Evolutionary conservation across 179 eudicot species (phyloP), one percentile per base, ranked within the genome.

Genomic region (Beta lomatogona): DNA sequence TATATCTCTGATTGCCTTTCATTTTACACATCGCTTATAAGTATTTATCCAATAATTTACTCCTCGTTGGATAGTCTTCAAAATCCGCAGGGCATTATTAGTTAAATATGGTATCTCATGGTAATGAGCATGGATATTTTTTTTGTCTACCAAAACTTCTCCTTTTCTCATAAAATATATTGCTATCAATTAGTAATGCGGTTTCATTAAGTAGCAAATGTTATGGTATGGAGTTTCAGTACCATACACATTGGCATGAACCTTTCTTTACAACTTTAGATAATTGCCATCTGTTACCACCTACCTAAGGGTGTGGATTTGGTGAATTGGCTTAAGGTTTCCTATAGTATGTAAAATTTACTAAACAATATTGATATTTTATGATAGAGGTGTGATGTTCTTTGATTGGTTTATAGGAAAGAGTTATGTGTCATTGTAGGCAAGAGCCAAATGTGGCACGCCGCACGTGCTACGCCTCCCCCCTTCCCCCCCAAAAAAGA

Each of bases 361-460:
- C 64, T 25, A 18, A 54, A 22, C 41, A 36, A 36, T 28, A 28
- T 28, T 28, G 31, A 28, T 28, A 28, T 28, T 28, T 28, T 28
- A 28, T 28, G 31, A 28, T 28, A 28, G 31, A 28, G 31, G 31
- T 28, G 31, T 36, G 41, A 36, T 36, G 41, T 31, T 71, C 36
- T 59, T 59, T 9, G 41, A 25, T 57, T 69, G 18, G 19, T 2
- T 65, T 69, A 18, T 19, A 0, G 45, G 66, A 75, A 16, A 73
- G 36, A 65, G 72, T 50, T 59, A 22, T 64, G 75, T 82, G 71
- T 65, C 28, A 66, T 36, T 79, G 41, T 3, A 36, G 41, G 41
- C 41, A 36, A 36, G 41, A 2, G 41, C 41, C 41, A 36, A 3
- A 36, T 4, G 4, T 36, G 41, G 41, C 41, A 36, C n/a, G n/a